Evolutionary conservation across 2,329 filamentous ascomycete species (phyloP).

Genomic region (Aplosporella prunicola): DNA sequence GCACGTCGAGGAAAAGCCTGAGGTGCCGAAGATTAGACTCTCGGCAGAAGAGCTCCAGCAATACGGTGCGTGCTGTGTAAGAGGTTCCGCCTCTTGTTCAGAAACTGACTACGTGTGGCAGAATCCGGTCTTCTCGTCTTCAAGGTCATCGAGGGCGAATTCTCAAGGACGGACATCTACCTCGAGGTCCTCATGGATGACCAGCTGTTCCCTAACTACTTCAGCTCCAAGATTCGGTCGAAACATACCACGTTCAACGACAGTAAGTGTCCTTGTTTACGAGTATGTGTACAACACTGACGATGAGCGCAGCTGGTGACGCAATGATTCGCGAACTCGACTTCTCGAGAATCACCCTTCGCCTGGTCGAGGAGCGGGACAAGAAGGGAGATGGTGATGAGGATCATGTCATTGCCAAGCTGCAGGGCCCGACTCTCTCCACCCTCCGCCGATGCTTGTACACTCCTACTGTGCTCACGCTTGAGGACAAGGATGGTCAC

Average conservation of each 20-base stretch:
- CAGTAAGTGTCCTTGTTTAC: conserved; percentile 37
- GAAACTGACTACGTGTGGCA: conserved; percentile 30
- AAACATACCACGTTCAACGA: conserved; percentile 72
- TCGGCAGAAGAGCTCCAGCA: conserved; percentile 70
- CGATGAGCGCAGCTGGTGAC: conserved; percentile 56
- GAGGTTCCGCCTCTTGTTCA: conserved; percentile 22
- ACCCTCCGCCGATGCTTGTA: conserved; percentile 87
- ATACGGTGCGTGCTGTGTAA: too few species aligned
- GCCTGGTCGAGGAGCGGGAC: conserved; percentile 71
- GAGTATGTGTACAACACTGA: not conserved
- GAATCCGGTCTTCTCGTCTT: conserved; percentile 92
- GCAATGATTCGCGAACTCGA: conserved; percentile 96
- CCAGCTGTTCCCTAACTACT: conserved; percentile 82
- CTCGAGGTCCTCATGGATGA: conserved; percentile 91
- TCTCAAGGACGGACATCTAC: conserved; percentile 65
- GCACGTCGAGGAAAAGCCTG: conserved; percentile 42
- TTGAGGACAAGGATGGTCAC: conserved; percentile 69
- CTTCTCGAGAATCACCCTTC: conserved; percentile 83
- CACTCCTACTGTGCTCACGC: conserved; percentile 71
- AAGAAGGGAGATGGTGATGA: conserved; percentile 58
- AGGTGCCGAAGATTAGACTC: conserved; percentile 67
- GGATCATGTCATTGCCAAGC: conserved; percentile 68
- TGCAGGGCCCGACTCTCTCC: conserved; percentile 76
- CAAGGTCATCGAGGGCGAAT: conserved; percentile 81
- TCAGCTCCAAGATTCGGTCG: conserved; percentile 64